Conservation (phyloP, 805 yeast species). For the Pichia cephalocereana region DNA sequence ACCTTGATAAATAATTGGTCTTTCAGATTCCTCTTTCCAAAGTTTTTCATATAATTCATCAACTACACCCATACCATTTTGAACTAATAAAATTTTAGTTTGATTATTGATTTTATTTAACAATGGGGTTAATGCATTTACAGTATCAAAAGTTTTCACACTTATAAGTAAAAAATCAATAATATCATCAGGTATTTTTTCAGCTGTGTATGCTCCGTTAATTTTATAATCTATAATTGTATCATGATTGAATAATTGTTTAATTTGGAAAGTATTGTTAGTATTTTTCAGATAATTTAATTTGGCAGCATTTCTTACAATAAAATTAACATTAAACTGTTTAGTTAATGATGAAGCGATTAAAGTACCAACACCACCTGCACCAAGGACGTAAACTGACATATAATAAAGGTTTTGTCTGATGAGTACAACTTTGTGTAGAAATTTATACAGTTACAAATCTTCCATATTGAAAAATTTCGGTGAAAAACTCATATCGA, state of each 20-base stretch:
- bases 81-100: constrained; percentile 61
- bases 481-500: too few species aligned
- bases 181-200: constrained; percentile 13
- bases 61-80: constrained; percentile 75
- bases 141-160: constrained; percentile 73
- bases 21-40: constrained; percentile 38
- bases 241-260: constrained; percentile 18
- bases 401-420: neutral
- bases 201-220: constrained; percentile 11
- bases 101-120: constrained; percentile 36
- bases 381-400: constrained; percentile 25
- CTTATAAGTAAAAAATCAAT: constrained; percentile 46
- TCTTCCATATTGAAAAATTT: too few species aligned
- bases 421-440: too few species aligned
- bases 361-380: constrained; percentile 28
- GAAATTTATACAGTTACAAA: too few species aligned
- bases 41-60: constrained; percentile 39
- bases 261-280: constrained; percentile 16
- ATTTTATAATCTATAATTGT: constrained; percentile 9
- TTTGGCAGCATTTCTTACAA: constrained; percentile 21
- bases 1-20: constrained; percentile 64
- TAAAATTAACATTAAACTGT: constrained; percentile 16
- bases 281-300: constrained; percentile 12
- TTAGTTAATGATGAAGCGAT: constrained; percentile 19
- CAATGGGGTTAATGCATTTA: constrained; percentile 49